phyloP scores from a whole-genome alignment of 139 green algal species.

The Astrephomene gubernaculifera region DNA sequence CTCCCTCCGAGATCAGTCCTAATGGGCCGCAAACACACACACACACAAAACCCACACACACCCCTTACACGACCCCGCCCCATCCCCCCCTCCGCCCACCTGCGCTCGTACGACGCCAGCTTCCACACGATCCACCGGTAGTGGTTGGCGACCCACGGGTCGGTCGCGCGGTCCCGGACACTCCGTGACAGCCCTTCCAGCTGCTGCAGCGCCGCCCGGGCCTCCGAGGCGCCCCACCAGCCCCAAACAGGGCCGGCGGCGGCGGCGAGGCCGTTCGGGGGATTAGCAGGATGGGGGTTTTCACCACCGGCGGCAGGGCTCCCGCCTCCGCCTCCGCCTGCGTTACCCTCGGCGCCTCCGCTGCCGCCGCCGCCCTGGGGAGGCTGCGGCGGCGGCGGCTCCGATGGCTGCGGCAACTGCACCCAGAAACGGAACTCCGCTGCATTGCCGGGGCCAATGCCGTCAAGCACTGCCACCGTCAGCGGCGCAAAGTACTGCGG shows the following conservation, averaged over 20 bases:
- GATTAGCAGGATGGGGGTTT: no score
- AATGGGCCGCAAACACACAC: background rate
- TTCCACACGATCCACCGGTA: slow-evolving; percentile 84
- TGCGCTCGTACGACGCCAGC: slow-evolving; percentile 67
- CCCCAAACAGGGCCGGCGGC: background rate
- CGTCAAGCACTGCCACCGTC: background rate
- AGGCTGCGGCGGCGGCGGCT: background rate
- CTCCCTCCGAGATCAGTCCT: background rate
- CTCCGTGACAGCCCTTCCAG: background rate
- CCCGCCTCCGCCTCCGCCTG: no score
- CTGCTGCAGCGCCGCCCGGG: slow-evolving; percentile 6
- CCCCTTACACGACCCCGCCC: no score
- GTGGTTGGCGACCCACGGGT: slow-evolving; percentile 75
- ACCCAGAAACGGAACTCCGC: slow-evolving; percentile 11
- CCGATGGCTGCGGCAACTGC: background rate
- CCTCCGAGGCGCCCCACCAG: slow-evolving; percentile 34
- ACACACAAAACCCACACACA: background rate
- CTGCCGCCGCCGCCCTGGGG: no score
- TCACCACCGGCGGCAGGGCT: no score
- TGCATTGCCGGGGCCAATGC: background rate
- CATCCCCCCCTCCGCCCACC: no score
- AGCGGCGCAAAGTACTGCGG: background rate
- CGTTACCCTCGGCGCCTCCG: background rate
- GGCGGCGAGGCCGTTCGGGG: background rate
- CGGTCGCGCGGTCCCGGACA: slow-evolving; percentile 28